A percentile compares a stretch with the other conserved stretches of the same genome.
These are phyloP conservation scores for Aspergillus transmontanensis DNA, from an alignment of 2,329 filamentous ascomycete species.

Conservation along the genomic window DNA sequence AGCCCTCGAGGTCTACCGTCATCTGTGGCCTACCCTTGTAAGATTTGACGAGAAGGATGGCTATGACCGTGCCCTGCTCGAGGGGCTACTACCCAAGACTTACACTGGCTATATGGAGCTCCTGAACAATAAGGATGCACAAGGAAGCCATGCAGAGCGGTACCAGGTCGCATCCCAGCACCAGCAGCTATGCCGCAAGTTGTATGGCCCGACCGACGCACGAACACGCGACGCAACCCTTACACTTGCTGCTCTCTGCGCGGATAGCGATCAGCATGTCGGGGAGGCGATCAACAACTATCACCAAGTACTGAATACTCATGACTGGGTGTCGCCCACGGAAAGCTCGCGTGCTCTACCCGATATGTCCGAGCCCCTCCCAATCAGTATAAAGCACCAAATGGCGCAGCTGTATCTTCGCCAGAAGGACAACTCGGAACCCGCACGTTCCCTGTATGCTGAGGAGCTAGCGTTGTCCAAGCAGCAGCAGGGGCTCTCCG, in stretches of 20 bases:
- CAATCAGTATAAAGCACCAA: constrained; percentile 53
- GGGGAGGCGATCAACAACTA: constrained; percentile 52
- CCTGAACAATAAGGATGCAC: constrained; percentile 47
- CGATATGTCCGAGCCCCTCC: constrained; percentile 39
- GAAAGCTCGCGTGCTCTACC: constrained; percentile 31
- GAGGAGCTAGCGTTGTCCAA: constrained; percentile 50
- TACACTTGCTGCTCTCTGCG: constrained; percentile 50
- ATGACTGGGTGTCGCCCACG: constrained; percentile 39
- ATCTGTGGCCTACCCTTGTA: constrained; percentile 52
- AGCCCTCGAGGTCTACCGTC: constrained; percentile 49
- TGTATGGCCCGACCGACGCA: constrained; percentile 39
- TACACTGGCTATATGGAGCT: constrained; percentile 52
- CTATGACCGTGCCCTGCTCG: constrained; percentile 39
- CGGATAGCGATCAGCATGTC: constrained; percentile 45
- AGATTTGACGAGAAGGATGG: constrained; percentile 44
- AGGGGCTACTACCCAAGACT: constrained; percentile 49
- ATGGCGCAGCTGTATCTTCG: constrained; percentile 53
- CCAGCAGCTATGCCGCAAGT: constrained; percentile 48
- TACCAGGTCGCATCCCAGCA: constrained; percentile 54
- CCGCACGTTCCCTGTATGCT: constrained; percentile 43
- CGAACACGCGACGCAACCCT: constrained; percentile 43
- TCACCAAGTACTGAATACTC: constrained; percentile 48
- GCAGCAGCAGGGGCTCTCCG: constrained; percentile 50
- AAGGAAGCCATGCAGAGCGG: constrained; percentile 45
- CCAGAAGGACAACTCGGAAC: constrained; percentile 39